These are phyloP conservation scores for Lepidium aucheri DNA, from an alignment of 345 rosid genomes.

Conservation along the genomic window DNA sequence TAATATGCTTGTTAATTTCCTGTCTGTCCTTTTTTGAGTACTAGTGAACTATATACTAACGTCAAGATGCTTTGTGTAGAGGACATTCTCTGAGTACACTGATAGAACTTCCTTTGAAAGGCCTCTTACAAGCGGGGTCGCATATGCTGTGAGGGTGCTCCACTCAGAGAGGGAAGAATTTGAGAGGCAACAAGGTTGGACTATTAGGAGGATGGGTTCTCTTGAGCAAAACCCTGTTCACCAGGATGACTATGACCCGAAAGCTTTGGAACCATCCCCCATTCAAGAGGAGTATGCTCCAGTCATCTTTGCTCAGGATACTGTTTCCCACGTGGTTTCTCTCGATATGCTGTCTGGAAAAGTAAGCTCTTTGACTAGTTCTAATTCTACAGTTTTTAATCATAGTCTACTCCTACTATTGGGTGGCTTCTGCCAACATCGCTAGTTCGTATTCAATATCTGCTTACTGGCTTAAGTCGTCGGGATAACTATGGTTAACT, in stretches of 20 bases:
- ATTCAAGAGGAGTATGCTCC: conserved; percentile 93
- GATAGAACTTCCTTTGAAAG: conserved; percentile 96
- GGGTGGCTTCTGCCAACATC: not conserved
- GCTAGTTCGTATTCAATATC: not conserved
- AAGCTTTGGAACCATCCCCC: conserved; percentile 68
- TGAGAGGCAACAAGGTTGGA: conserved; percentile 94
- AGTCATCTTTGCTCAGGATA: conserved; percentile 98
- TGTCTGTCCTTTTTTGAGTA: not conserved
- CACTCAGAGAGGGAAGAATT: conserved; percentile 85
- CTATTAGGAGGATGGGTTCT: conserved; percentile 74
- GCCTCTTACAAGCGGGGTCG: conserved; percentile 97
- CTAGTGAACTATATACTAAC: conserved; percentile 24
- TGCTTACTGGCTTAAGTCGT: not conserved
- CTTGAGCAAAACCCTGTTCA: conserved; percentile 68
- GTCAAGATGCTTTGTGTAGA: conserved; percentile 34
- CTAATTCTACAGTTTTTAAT: not conserved
- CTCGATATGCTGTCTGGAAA: conserved; percentile 92
- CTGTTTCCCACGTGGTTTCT: conserved; percentile 80
- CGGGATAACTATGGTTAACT: not conserved
- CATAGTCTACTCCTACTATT: not conserved
- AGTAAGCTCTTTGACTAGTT: conserved; percentile 35
- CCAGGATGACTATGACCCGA: conserved; percentile 58
- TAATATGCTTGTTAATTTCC: not conserved
- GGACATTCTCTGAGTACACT: conserved; percentile 85
- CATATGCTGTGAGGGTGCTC: conserved; percentile 90